Evolutionary conservation across 208 protist genomes (phyloP), one percentile per base, ranked within the genome.

Genomic region (Leptomonas pyrrhocoris): DNA sequence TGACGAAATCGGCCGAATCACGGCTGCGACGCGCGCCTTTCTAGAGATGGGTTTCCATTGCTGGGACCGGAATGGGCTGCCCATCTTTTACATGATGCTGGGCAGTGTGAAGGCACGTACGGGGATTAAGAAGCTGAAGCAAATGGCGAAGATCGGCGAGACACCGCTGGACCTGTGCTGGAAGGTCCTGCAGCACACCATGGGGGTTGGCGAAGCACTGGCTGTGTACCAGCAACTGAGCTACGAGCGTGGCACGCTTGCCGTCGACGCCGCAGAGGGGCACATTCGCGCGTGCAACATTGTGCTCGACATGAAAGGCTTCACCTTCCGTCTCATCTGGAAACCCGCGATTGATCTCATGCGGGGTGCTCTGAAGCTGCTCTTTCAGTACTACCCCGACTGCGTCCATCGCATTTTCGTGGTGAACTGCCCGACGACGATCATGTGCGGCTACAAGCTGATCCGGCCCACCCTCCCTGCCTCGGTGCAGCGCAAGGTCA

Each of bases 301-400:
- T 57, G 55, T 89, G 38, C 51, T 92, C 19, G 83, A 92, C 61
- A 74, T 72, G 40, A 40, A 27, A 5, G 83, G 83, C 31, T 74
- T 92, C 13, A 77, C 48, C 23, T 92, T 85, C 73, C 73, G 72
- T 42, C 76, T 79, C 54, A 68, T 92, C 51, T 89, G 81, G 81
- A 86, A 80, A 45, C 83, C 83, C 3, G 80, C 81, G 15, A 50
- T 91, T 16, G 77, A 88, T 42, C 43, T 48, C 61, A 64, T 58
- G 56, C 55, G 55, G 3, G 48, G 27, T 3, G 38, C 28, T 5
- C 51, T 90, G 46, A 60, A 61, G 30, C 67, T 16, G 7, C 57
- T 86, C 27, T 82, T 86, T 30, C 43, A 64, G 19, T 79, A 87
- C 68, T 89, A 87, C 72, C 81, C 86, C 19, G 83, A 92, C 46